Evolutionary conservation across 768 basidiomycete species (phyloP), one percentile per base, ranked within the genome.

Genomic region (Calvatia gigantea): DNA sequence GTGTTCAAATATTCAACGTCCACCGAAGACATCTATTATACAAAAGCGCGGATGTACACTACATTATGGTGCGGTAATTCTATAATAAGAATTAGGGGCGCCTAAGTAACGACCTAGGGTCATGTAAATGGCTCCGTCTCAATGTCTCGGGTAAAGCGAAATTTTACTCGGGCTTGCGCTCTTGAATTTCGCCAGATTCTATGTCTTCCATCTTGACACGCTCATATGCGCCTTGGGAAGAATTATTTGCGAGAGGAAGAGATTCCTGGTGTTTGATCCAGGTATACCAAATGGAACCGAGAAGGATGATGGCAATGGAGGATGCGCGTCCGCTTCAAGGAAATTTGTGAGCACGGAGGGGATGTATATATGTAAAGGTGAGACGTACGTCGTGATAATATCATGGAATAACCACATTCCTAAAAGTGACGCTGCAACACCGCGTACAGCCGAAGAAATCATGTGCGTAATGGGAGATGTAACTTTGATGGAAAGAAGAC

Each of bases 401-500:
- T 98, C 95, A 25, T 74, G 67, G 72, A 97, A 97, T 17, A 92
- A 60, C 83, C 81, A 89, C 68, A 89, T 77, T 21, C 86, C 91
- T 12, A 97, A 76, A 42, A 95, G 67, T 4, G 93, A 91, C n/a
- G 88, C 91, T 1, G 93, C 85, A 25, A 98, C 95, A 15, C 96
- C 94, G 51, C 95, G 89, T 3, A 96, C 92, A 17, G 96, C 95
- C 9, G 94, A 94, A 3, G 93, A 95, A 25, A 97, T 76, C 95
- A 98, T 98, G 70, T 98, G 95, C 2, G 95, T 95, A 67, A 98
- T 94, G 12, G 95, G 95, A 1, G 94, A 96, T 6, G 95, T 98
- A 58, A 98, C 90, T 70, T 98, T 95, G 77, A 98, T 97, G 23
- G 91, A 94, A 28, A 98, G 78, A 58, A 95, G 74, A 59, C 91